Conservation (phyloP, 768 basidiomycete genomes). For the Russula dissimulans region DNA sequence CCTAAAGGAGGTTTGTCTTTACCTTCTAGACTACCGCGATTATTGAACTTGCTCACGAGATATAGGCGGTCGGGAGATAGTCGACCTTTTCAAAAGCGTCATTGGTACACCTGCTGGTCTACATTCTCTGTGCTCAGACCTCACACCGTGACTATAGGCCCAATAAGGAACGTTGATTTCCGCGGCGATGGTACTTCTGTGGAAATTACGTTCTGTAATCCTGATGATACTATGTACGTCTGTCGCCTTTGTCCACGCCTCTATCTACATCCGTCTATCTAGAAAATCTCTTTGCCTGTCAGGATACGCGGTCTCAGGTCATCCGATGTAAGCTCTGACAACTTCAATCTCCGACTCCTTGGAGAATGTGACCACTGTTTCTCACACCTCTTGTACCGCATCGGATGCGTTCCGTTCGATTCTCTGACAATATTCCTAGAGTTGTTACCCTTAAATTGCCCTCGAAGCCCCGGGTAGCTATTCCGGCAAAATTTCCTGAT, state of each 20-base stretch:
- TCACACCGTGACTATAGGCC: slow-evolving; percentile 6
- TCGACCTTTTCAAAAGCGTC: slow-evolving; percentile 46
- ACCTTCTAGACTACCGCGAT: neutral
- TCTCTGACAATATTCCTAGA: slow-evolving; percentile 13
- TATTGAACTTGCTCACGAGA: neutral
- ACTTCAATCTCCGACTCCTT: neutral
- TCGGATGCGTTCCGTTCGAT: neutral
- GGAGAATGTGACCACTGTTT: neutral
- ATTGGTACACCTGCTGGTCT: slow-evolving; percentile 36
- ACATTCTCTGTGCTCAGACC: neutral
- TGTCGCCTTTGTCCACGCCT: slow-evolving; percentile 2
- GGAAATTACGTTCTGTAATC: slow-evolving; percentile 45
- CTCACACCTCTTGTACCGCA: neutral
- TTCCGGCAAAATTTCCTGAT: slow-evolving; percentile 32
- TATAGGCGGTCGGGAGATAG: slow-evolving; percentile 39
- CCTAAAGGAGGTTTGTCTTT: slow-evolving; percentile 13
- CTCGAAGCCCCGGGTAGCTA: slow-evolving; percentile 18
- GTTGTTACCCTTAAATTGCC: slow-evolving; percentile 21
- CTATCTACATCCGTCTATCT: neutral
- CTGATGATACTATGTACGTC: slow-evolving; percentile 45
- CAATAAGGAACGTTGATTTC: slow-evolving; percentile 7
- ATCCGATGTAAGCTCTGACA: slow-evolving; percentile 41
- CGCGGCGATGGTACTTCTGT: slow-evolving; percentile 30
- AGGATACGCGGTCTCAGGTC: slow-evolving; percentile 47
- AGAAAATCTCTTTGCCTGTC: slow-evolving; percentile 65